phyloP scores from a whole-genome alignment of 805 yeast species.

The Yamadazyma takamatsuzukensis region DNA sequence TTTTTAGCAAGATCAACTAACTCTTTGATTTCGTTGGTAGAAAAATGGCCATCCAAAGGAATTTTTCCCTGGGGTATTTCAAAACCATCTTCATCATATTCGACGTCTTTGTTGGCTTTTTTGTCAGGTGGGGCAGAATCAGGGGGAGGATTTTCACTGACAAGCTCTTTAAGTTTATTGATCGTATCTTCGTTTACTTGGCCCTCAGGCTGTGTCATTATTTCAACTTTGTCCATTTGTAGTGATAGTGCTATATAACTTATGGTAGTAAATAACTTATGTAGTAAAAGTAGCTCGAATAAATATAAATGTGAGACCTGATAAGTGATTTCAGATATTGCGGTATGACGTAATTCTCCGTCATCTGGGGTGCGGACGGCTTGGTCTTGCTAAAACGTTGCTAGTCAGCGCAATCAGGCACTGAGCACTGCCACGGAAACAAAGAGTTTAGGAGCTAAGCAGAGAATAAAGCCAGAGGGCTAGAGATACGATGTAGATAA shows the following conservation, averaged over 20 bases:
- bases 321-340: too few species aligned
- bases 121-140: constrained; percentile 2
- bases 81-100: constrained; percentile 33
- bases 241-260: background rate
- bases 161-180: constrained; percentile 23
- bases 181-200: constrained; percentile 10
- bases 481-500: too few species aligned
- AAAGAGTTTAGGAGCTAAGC: too few species aligned
- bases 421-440: too few species aligned
- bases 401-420: too few species aligned
- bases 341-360: too few species aligned
- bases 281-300: too few species aligned
- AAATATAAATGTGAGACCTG: too few species aligned
- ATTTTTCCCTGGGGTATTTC: constrained; percentile 35
- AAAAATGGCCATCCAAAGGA: constrained; percentile 40
- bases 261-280: background rate
- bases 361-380: too few species aligned
- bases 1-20: constrained; percentile 28
- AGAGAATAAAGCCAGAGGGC: too few species aligned
- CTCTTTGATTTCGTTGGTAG: constrained; percentile 29
- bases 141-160: constrained; percentile 14
- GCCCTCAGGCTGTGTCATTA: constrained; percentile 24
- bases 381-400: too few species aligned
- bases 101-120: constrained; percentile 5
- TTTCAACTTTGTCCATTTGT: constrained; percentile 19